These are phyloP conservation scores for Colletotrichum sp. DNA, from an alignment of 2,329 filamentous ascomycete genomes.

Conservation along the genomic window DNA sequence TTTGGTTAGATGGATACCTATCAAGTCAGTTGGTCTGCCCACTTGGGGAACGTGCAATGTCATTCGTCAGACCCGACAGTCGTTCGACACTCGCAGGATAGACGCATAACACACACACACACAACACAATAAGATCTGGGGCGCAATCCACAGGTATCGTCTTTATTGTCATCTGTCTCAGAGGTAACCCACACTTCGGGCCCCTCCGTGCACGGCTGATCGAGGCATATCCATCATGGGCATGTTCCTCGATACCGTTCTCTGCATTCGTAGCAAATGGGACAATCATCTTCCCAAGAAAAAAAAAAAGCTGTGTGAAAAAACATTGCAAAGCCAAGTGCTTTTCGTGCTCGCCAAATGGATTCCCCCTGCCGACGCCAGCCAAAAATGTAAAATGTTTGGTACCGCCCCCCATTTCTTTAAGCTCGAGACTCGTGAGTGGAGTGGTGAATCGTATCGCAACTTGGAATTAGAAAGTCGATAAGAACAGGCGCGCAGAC, in stretches of 20 bases:
- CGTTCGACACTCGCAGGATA: not conserved
- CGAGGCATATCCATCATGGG: not conserved
- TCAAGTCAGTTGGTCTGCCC: not conserved
- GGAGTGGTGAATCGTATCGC: slow-evolving; percentile 21
- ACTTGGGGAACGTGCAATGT: not conserved
- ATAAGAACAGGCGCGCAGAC: slow-evolving; percentile 16
- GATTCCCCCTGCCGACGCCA: slow-evolving; percentile 17
- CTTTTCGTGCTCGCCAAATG: slow-evolving; percentile 21
- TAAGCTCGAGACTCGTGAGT: slow-evolving; percentile 11
- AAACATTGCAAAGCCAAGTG: slow-evolving; percentile 17
- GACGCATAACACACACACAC: not conserved
- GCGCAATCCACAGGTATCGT: slow-evolving; percentile 16
- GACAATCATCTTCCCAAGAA: slow-evolving; percentile 9
- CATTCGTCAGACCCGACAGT: not conserved
- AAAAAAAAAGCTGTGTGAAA: not conserved
- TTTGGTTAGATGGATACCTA: slow-evolving; percentile 8
- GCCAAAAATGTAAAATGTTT: slow-evolving; percentile 18
- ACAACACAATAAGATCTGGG: not conserved
- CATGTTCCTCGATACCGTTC: not conserved
- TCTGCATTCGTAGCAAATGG: slow-evolving; percentile 15
- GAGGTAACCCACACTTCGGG: not conserved
- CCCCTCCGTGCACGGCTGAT: not conserved
- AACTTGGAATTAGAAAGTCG: slow-evolving; percentile 22
- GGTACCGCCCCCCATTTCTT: slow-evolving; percentile 9
- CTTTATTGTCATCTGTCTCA: slow-evolving; percentile 17